Base-by-base conservation (phyloP, 768 basidiomycete species). In the Inosperma sp. region DNA sequence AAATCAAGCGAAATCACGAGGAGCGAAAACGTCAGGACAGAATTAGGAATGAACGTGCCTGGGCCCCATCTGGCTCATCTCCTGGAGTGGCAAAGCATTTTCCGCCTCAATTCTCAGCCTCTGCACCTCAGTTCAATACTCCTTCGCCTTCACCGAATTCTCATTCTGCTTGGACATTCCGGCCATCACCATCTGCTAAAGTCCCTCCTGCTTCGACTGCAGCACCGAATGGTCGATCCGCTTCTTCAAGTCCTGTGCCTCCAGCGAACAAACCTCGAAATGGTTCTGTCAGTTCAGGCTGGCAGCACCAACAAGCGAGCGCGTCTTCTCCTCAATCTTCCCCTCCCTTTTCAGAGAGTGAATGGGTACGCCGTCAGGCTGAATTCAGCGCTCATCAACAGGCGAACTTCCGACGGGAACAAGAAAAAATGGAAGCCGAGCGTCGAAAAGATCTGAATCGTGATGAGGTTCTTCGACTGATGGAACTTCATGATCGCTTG, bases 341-440 rank as follows among this genome's bases (percentile, higher is more conserved):
- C 5, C 27, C 57, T 3, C 53, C 59, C 13, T 27, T 66, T 17
- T 57, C 72, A 9, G 78, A 83, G 54, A 72, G 74, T 4, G 82
- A 86, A 46, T 82, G 84, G 77, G 69, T 75, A 16, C 79, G 82
- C 25, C 79, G 79, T 13, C 82, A 84, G 54, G 81, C 75, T 17
- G 82, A 86, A 58, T 77, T 81, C 25, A 77, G 77, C 23, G 74
- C 79, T 39, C 72, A 76, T 53, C 86, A 85, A 62, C 81, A 84
- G 60, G 85, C 87, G 70, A 72, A 72, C 48, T 88, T 87, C 68
- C 78, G 77, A 36, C 73, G 73, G 51, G 83, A 86, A 62, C 84
- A 88, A 62, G 83, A 84, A 62, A 71, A 74, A 36, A 35, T 75
- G 48, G 83, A 84, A 60, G 76, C 81, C 35, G 78, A 81, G 54